phyloP scores from a whole-genome alignment of 169 alveolate species.

The Babesia caballi region DNA sequence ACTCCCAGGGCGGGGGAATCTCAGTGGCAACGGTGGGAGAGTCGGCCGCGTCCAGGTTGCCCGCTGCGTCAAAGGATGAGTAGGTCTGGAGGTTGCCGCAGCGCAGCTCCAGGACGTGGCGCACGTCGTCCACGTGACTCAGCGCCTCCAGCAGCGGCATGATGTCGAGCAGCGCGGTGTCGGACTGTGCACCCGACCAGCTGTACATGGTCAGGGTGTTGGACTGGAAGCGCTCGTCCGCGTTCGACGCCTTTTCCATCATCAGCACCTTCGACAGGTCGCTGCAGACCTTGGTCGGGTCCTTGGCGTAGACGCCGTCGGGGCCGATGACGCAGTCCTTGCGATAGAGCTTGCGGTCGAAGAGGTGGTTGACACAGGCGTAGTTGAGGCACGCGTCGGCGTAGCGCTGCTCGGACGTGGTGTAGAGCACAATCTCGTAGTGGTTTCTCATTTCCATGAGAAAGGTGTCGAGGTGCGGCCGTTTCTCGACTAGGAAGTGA shows the following conservation, averaged over 20 bases:
- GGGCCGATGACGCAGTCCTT: conserved; percentile 53
- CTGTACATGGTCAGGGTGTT: conserved; percentile 70
- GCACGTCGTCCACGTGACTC: conserved; percentile 66
- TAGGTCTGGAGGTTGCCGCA: background rate
- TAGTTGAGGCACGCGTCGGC: conserved; percentile 64
- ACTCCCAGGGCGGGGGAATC: background rate
- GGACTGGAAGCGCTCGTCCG: conserved; percentile 26
- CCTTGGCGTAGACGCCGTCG: conserved; percentile 54
- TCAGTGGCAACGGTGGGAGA: background rate
- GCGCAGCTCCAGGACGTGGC: conserved; percentile 36
- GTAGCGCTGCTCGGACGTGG: conserved; percentile 43
- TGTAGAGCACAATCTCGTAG: conserved; percentile 68
- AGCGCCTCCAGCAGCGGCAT: conserved; percentile 74
- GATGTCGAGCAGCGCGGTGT: conserved; percentile 73
- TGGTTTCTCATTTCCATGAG: conserved; percentile 54
- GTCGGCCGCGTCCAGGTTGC: background rate
- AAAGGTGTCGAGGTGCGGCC: conserved; percentile 71
- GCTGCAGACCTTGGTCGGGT: conserved; percentile 47
- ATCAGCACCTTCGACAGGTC: conserved; percentile 66
- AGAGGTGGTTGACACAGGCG: conserved; percentile 63
- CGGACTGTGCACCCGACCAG: conserved; percentile 74
- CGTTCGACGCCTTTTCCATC: conserved; percentile 49
- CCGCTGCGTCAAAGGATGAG: background rate
- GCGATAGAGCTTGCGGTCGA: conserved; percentile 68
- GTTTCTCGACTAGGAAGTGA: conserved; percentile 52